These are phyloP conservation scores for Glaciozyma martinii DNA, from an alignment of 768 basidiomycete genomes.

Conservation along the genomic window DNA sequence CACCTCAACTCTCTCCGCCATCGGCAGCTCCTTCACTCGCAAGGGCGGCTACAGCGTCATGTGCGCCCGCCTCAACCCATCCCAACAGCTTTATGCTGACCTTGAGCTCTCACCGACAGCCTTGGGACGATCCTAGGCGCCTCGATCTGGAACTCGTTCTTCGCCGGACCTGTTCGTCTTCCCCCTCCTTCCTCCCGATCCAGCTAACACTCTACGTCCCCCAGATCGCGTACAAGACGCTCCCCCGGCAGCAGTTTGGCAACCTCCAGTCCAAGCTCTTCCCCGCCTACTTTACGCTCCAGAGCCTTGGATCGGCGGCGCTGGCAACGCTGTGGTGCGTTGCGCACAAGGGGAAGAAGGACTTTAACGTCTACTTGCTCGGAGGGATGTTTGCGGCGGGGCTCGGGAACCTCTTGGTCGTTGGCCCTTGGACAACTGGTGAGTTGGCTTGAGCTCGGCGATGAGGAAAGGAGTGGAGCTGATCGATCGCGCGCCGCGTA, in stretches of 20 bases:
- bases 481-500: not conserved
- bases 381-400: conserved; percentile 9
- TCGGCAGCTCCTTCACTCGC: not conserved
- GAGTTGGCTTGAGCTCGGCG: not conserved
- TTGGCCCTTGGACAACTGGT: conserved; percentile 30
- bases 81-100: not conserved
- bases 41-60: conserved; percentile 13
- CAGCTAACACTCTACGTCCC: not conserved
- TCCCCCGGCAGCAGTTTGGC: conserved; percentile 30
- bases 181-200: not conserved
- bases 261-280: conserved; percentile 30
- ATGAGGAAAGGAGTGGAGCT: not conserved
- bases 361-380: conserved; percentile 18
- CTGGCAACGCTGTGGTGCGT: conserved; percentile 16
- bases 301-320: not conserved
- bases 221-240: conserved; percentile 22
- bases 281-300: conserved; percentile 24
- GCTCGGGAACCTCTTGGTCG: conserved; percentile 17
- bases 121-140: conserved; percentile 18
- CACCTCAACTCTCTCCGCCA: not conserved
- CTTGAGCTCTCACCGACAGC: not conserved
- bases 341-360: conserved; percentile 5
- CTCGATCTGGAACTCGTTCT: conserved; percentile 22
- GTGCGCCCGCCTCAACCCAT: not conserved
- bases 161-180: conserved; percentile 12